These are phyloP conservation scores for Pisolithus tinctorius DNA, from an alignment of 768 basidiomycete species.

Conservation along the genomic window DNA sequence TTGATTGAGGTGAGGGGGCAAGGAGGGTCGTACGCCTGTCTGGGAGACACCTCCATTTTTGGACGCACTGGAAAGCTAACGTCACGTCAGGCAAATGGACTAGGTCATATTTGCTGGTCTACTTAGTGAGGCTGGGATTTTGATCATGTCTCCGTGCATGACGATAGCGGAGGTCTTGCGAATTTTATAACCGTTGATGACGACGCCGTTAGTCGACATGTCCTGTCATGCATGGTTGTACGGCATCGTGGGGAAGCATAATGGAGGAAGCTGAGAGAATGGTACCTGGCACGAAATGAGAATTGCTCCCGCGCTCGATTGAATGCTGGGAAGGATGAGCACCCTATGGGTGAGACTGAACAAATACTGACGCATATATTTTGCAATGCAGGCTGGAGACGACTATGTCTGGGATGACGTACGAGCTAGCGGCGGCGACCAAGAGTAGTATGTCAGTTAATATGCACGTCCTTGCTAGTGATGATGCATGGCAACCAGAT, in stretches of 20 bases:
- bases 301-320: conserved; percentile 61
- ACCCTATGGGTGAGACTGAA: background rate
- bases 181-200: conserved; percentile 64
- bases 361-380: conserved; percentile 60
- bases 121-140: conserved; percentile 65
- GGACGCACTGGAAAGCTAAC: conserved; percentile 60
- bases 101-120: background rate
- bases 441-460: background rate
- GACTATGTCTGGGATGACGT: conserved; percentile 53
- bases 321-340: conserved; percentile 40
- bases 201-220: conserved; percentile 67
- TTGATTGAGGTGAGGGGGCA: conserved; percentile 44
- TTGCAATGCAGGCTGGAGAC: conserved; percentile 74
- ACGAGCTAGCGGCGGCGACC: conserved; percentile 33
- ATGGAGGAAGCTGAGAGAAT: background rate
- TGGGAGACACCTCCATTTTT: conserved; percentile 46
- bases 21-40: conserved; percentile 49
- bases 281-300: conserved; percentile 74
- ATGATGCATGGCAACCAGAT: conserved; percentile 40
- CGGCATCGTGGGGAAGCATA: too few species aligned
- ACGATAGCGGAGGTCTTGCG: conserved; percentile 62
- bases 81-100: background rate
- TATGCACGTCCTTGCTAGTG: background rate
- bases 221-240: conserved; percentile 41
- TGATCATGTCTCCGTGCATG: conserved; percentile 68